Base-by-base conservation (phyloP, 2,329 filamentous ascomycete genomes). In the Alternaria infectoria region DNA sequence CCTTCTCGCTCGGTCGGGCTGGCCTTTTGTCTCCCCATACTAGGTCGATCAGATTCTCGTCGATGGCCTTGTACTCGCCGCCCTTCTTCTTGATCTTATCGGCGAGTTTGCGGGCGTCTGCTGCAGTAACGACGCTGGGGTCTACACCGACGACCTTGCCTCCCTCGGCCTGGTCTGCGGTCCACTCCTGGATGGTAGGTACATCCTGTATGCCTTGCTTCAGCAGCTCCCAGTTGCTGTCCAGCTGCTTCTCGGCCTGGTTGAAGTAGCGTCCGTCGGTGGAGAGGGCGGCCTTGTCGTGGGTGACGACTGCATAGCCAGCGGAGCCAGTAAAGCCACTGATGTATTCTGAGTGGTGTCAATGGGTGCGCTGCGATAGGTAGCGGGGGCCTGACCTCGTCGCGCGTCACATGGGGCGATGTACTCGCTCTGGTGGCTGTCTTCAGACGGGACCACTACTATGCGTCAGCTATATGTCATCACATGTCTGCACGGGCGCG, bases 211-310 rank as follows among this genome's bases (percentile, higher is more conserved):
- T 85, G 6, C 96, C 96, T 75, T 97, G 93, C 83, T 97, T 99
- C 65, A 99, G 84, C 44, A 99, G 85, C 54, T 88, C 84, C 96
- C 96, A 99, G 80, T 98, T 98, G 74, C 81, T 83, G 79, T 98
- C 96, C 28, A 99, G 88, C 80, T 99, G 93, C 74, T 94, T 92
- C 66, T 89, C 85, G 25, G 96, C 96, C 81, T 99, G 96, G 82
- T 97, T 98, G 86, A 98, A 99, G 82, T 99, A 99, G 69, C 96
- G 90, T 28, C 96, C 96, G 79, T 99, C 96, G 28, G 96, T 99
- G 12, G 96, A 93, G 61, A 99, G 84, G 13, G 93, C 93, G 15
- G 96, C 96, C 80, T 94, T 94, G 55, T 93, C 90, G 54, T 88
- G 87, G 3, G 94, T 96, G 60, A 99, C 86, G 54, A 99, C 90